A percentile compares a stretch with the other conserved stretches of the same genome.
phyloP scores from a whole-genome alignment of 2,329 filamentous ascomycete genomes.

The Metarhizium humberi region DNA sequence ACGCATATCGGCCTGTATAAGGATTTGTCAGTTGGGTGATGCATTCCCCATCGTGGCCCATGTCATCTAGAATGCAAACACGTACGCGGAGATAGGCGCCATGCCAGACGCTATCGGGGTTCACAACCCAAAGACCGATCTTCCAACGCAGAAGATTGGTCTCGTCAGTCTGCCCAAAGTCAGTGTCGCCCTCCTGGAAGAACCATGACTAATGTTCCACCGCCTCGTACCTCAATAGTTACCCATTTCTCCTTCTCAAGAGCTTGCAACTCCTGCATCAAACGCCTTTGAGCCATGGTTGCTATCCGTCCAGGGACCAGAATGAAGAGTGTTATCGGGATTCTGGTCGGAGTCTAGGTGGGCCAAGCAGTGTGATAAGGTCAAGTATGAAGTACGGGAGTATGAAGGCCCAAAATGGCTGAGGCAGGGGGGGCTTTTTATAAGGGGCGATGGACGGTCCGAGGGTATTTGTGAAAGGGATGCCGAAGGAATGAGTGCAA shows the following conservation, averaged over 20 bases:
- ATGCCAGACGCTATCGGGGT: slow-evolving; percentile 84
- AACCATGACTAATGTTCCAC: background rate
- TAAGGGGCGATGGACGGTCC: background rate
- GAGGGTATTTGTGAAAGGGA: background rate
- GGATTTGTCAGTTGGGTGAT: background rate
- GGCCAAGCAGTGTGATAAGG: background rate
- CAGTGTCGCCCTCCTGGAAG: background rate
- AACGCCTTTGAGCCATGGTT: slow-evolving; percentile 54
- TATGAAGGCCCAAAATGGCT: no score
- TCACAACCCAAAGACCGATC: slow-evolving; percentile 83
- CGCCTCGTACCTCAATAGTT: slow-evolving; percentile 63
- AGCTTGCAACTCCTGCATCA: slow-evolving; percentile 80
- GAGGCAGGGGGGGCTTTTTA: background rate
- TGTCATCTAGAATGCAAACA: no score
- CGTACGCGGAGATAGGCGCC: slow-evolving; percentile 76
- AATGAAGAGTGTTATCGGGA: background rate
- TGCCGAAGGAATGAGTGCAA: background rate
- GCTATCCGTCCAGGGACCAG: slow-evolving; percentile 2
- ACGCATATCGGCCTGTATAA: slow-evolving; percentile 60
- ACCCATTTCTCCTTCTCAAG: slow-evolving; percentile 90
- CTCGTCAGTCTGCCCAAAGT: slow-evolving; percentile 53
- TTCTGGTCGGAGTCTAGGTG: background rate
- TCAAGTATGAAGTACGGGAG: no score
- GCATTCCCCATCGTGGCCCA: no score
- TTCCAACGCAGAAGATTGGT: slow-evolving; percentile 84